Base-by-base conservation (phyloP, 495 filamentous ascomycete species). In the Trichocladium uniseriatum region DNA sequence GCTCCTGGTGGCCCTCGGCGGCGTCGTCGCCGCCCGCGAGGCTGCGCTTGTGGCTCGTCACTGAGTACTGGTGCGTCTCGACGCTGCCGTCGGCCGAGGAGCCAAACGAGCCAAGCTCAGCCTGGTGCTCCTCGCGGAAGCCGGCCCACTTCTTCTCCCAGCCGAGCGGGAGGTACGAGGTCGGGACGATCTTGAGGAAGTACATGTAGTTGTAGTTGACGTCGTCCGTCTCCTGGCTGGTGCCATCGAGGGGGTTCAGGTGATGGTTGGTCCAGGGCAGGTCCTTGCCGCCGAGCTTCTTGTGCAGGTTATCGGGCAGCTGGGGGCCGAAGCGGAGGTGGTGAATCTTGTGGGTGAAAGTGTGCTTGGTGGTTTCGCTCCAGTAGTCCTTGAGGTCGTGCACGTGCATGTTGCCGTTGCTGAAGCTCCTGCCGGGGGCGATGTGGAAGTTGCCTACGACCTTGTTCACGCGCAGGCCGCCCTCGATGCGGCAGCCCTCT, bases 401-500 rank as follows among this genome's bases (percentile, higher is more conserved):
- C 27, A 95, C 87, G 67, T 99, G 92, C 81, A 96, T 83, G 68
- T 95, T 92, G 44, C 86, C 86, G 60, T 84, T 92, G 57, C 82
- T 89, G 76, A 95, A 97, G 62, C 81, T 88, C 66, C 89, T 83
- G 60, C 92, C 92, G 1, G 92, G 94, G 2, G 92, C 94, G 58
- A 99, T 86, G 69, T 99, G 92, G 79, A 99, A 99, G 70, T 99
- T 99, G 37, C 92, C 92, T 45, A 97, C 76, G 2, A 99, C 92
- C 64, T 98, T 99, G 73, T 97, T 99, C 38, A 99, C 92, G 24
- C 86, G 84, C 51, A 99, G 76, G 11, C 80, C 83, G 49, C 92
- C 92, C 58, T 96, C 90, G 51, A 99, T 84, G 22, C 94, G 88
- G 66, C 92, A 99, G 22, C 92, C 92, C 63, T 99, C 94, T 14